phyloP scores from a whole-genome alignment of 495 filamentous ascomycete species.

The Daldinia childiae region DNA sequence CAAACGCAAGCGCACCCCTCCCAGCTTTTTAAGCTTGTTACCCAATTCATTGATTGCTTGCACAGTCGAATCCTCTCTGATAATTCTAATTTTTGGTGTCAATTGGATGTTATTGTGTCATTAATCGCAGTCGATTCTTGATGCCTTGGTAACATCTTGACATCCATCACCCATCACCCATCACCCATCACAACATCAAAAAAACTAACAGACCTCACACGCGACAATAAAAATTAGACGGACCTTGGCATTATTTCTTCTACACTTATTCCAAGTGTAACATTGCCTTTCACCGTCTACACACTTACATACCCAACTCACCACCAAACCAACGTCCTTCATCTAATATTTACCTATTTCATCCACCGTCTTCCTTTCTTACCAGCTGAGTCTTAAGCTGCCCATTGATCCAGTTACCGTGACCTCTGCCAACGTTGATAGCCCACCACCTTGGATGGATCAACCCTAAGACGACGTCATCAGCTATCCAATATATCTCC shows the following conservation, averaged over 20 bases:
- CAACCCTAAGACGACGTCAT: not conserved
- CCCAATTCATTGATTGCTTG: not conserved
- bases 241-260: not conserved
- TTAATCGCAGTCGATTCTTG: not conserved
- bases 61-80: not conserved
- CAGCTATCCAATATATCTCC: not conserved
- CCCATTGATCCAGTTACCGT: constrained; percentile 7
- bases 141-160: not conserved
- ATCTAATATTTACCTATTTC: not conserved
- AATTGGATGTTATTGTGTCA: not conserved
- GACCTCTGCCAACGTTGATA: constrained; percentile 7
- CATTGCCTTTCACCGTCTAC: not conserved
- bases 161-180: not conserved
- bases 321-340: not conserved
- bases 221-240: not conserved
- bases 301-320: too few species aligned
- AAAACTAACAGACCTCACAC: not conserved
- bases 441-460: not conserved
- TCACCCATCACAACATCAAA: not conserved
- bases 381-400: not conserved
- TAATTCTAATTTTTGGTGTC: not conserved
- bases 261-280: not conserved
- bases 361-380: not conserved
- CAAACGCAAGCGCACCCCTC: constrained; percentile 6
- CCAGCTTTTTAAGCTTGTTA: not conserved